Base-by-base conservation (phyloP, 2,329 filamentous ascomycete genomes). In the Epichloe glyceriae region DNA sequence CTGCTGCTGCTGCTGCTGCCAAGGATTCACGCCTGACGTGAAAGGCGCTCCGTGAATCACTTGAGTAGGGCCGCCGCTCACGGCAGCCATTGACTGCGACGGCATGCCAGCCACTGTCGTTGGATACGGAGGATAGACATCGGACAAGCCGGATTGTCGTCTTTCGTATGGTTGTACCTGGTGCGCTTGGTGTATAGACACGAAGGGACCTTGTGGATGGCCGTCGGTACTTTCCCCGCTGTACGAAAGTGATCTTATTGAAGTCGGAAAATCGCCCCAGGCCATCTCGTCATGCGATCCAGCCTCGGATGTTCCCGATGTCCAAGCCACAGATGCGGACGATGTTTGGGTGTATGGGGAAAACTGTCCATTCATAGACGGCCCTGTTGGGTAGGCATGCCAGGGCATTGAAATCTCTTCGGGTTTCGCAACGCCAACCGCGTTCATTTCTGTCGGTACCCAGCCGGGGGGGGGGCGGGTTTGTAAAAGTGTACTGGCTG, bases 371-470 rank as follows among this genome's bases (percentile, higher is more conserved):
- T 72, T 72, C 35, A 78, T 66, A 10, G 75, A 70, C 7, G 76
- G 72, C 40, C 76, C 75, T 41, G 73, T 67, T 10, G 73, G 61
- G 56, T 74, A 78, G 6, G 69, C 61, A 53, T 71, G 66, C 78
- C 77, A 82, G 12, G 67, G 65, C 10, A 67, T 55, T 52, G 65
- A 70, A 53, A 73, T 55, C 26, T 74, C 72, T 39, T 64, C 64
- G 8, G 70, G 60, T 52, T 73, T 74, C 12, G 71, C 65, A n/a
- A 60, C 55, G 17, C 68, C 59, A 53, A 60, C 64, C 12, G 68
- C 62, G 39, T 62, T 67, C 15, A 67, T 58, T 3, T 75, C 71
- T n/a, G 69, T 55, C 33, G 70, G 55, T 57, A 73, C 62, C 75
- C 75, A 79, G 57, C 62, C 67, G 22, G 68, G 58, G 53, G 22